A percentile compares a stretch with the other conserved stretches of the same genome.
phyloP scores from a whole-genome alignment of 768 basidiomycete genomes.

The Botryobasidium botryosum region DNA sequence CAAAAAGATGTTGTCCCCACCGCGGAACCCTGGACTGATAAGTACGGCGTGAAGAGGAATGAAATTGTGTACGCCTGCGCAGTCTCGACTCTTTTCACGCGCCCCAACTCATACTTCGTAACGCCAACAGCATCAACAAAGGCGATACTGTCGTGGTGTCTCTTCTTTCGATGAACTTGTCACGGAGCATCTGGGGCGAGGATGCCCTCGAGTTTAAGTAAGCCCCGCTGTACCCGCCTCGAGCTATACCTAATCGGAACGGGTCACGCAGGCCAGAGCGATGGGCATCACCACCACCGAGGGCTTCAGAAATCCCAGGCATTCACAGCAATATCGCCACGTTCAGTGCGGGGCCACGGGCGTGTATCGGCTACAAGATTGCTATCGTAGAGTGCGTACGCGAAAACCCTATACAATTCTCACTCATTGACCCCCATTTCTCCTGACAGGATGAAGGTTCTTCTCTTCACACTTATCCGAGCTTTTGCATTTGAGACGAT shows the following conservation, averaged over 20 bases:
- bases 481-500: no score
- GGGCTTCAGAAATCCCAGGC: constrained; percentile 2
- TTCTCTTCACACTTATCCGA: no score
- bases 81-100: no score
- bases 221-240: no score
- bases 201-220: constrained; percentile 7
- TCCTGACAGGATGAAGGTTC: no score
- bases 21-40: not conserved
- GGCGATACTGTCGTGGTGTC: constrained; percentile 6
- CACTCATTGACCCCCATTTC: no score
- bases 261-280: constrained; percentile 8
- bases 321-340: constrained; percentile 3
- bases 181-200: constrained; percentile 6
- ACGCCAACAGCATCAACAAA: constrained; percentile 5
- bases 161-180: constrained; percentile 5
- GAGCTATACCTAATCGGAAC: no score
- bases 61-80: no score
- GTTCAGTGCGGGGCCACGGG: constrained; percentile 8
- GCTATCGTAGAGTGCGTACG: no score
- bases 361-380: constrained; percentile 6
- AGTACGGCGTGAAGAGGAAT: no score
- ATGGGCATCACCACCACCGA: constrained; percentile 1
- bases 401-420: no score
- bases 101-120: constrained; percentile 28
- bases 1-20: not conserved